Conservation (phyloP, 1,284 basidiomycete genomes). For the Neolentinus lepideus region DNA sequence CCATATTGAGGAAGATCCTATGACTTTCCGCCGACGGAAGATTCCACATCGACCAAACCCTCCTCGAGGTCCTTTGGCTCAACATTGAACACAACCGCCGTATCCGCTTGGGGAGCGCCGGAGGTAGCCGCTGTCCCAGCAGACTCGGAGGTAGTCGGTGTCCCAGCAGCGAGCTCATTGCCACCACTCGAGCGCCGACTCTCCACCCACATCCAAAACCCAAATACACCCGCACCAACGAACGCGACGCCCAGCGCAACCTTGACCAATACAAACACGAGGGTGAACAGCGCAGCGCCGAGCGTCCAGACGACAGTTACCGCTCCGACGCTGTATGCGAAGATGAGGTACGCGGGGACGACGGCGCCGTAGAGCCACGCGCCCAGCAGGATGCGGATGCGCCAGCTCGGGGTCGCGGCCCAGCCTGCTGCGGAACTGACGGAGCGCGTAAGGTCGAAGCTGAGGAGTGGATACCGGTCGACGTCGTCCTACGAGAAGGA, state of each 20-base stretch:
- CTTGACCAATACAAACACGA: background rate
- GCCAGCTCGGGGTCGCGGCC: background rate
- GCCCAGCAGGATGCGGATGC: background rate
- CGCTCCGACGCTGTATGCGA: too few relatives aligned
- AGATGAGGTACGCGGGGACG: background rate
- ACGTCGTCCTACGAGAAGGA: too few relatives aligned
- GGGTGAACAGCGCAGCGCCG: background rate
- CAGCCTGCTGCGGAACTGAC: background rate
- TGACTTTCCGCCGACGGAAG: too few relatives aligned
- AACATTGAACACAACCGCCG: too few relatives aligned
- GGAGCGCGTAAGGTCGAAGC: too few relatives aligned
- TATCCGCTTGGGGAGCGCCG: too few relatives aligned
- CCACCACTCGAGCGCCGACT: background rate
- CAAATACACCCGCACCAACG: background rate
- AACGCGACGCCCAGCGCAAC: background rate
- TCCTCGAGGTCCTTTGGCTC: too few relatives aligned
- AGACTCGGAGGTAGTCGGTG: background rate
- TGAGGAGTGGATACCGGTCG: too few relatives aligned
- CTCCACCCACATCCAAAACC: background rate
- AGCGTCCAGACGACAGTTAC: background rate
- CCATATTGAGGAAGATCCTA: too few relatives aligned
- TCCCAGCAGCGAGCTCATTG: background rate
- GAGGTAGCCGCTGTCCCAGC: too few relatives aligned
- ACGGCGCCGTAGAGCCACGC: background rate
- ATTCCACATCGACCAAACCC: too few relatives aligned